These are phyloP conservation scores for Oxalis stricta DNA, from an alignment of 441 rosid species.

Conservation along the genomic window DNA sequence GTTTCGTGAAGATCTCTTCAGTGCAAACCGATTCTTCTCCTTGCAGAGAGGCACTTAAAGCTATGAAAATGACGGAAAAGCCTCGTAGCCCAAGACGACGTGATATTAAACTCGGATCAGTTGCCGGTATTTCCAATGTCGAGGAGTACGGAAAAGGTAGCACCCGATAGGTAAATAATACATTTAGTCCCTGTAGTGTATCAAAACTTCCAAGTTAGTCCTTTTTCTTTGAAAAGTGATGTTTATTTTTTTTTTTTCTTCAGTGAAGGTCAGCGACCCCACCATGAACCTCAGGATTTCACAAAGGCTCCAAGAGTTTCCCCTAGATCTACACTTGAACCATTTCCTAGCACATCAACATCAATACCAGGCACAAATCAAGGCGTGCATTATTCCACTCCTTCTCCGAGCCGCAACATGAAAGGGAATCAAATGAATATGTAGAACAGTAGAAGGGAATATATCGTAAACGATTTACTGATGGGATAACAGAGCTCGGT, in stretches of 20 bases:
- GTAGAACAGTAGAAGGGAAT: slow-evolving; percentile 8
- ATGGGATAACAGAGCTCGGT: not conserved
- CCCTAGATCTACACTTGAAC: slow-evolving; percentile 40
- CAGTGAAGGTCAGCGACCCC: slow-evolving; percentile 39
- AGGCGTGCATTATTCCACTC: slow-evolving; percentile 4
- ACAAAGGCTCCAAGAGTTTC: slow-evolving; percentile 18
- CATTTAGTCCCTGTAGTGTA: not conserved
- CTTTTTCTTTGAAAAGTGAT: slow-evolving; percentile 3
- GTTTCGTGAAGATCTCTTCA: slow-evolving; percentile 44
- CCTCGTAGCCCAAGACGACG: slow-evolving; percentile 25
- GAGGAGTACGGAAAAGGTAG: slow-evolving; percentile 16
- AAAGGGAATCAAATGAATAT: slow-evolving; percentile 5
- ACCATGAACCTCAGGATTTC: slow-evolving; percentile 28
- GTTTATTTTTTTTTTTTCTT: slow-evolving; percentile 29
- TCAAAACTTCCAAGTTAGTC: not conserved
- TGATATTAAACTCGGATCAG: slow-evolving; percentile 36
- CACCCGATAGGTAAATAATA: slow-evolving; percentile 39
- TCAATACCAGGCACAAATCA: slow-evolving; percentile 9
- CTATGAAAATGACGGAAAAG: slow-evolving; percentile 37
- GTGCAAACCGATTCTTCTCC: slow-evolving; percentile 27
- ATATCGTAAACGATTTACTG: not conserved
- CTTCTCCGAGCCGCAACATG: slow-evolving; percentile 8
- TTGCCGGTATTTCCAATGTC: slow-evolving; percentile 17
- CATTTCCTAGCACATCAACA: slow-evolving; percentile 25
- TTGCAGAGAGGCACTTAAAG: slow-evolving; percentile 22